Base-by-base conservation (phyloP, 75 land plant genomes). In the Selaginella tamariscina region DNA sequence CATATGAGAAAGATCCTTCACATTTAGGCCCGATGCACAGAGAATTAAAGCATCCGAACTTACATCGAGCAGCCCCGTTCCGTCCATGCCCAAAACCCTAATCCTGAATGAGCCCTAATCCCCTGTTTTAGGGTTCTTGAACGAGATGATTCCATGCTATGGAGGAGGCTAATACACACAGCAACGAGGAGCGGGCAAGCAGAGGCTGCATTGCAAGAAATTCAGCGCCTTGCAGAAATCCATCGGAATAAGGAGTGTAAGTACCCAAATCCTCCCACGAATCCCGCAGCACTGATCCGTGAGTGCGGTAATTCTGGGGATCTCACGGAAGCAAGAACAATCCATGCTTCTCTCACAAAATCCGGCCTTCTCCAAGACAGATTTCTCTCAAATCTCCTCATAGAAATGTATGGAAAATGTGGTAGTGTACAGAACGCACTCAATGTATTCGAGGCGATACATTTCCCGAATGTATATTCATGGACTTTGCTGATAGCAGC, bases 1-100 rank as follows among this genome's bases (percentile, higher is more conserved):
- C 73, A 85, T 65, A 73, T 71, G 79, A 20, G 78, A 64, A 70
- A 85, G 31, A 71, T 85, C 87, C n/a, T 71, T 73, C 18, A 77
- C 66, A 65, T 65, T 67, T 2, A 85, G 68, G 70, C 56, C 33
- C n/a, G 68, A 29, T 8, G 80, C 80, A 66, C 84, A 82, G 29
- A 73, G 72, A 2, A 77, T 73, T 39, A 85, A 57, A 22, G 77
- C 32, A 64, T 85, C 87, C 62, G 30, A 30, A 54, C 70, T 67
- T 55, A 85, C 65, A 30, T 82, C 82, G 18, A 66, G 66, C 1
- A 81, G 33, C 9, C 55, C 75, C 29, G 73, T 78, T 28, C 1
- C 18, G 5, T 1, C 13, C 67, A 18, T 65, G 32, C 67, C 32
- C 13, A 31, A n/a, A 65, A 49, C 54, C 67, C n/a, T n/a, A n/a